A percentile compares a stretch with the other conserved stretches of the same genome.
Evolutionary conservation across 176 grass and related monocot genomes (phyloP).

Genomic region (Phyllostachys edulis): DNA sequence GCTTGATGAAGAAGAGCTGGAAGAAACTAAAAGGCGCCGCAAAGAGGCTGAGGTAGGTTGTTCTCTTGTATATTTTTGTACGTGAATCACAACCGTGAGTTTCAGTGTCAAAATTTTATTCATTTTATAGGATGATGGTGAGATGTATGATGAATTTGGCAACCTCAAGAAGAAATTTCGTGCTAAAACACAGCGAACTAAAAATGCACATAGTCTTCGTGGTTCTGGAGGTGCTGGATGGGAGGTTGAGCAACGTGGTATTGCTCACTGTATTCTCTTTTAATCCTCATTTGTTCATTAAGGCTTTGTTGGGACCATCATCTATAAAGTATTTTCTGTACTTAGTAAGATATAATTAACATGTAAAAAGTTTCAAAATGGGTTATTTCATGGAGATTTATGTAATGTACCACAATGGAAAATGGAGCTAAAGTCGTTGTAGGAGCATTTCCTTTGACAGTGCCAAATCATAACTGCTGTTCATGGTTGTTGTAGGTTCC

Average conservation of each 20-base stretch:
- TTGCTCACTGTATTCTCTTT: not conserved
- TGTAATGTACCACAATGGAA: not conserved
- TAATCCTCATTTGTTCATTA: not conserved
- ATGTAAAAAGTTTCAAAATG: not conserved
- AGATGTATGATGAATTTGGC: constrained; percentile 99
- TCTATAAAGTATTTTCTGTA: too few relatives aligned
- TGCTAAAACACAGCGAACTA: constrained; percentile 68
- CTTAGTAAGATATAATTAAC: not conserved
- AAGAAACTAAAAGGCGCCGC: constrained; percentile 82
- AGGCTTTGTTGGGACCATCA: not conserved
- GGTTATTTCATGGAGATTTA: not conserved
- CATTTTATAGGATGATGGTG: constrained; percentile 82
- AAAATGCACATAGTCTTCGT: constrained; percentile 43
- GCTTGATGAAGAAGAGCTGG: constrained; percentile 95
- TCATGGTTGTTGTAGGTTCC: constrained; percentile 18
- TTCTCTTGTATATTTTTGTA: not conserved
- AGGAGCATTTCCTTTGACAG: not conserved
- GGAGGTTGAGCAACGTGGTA: constrained; percentile 76
- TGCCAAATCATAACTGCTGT: not conserved
- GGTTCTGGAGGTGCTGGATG: constrained; percentile 77
- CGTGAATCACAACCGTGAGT: not conserved
- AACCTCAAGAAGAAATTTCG: constrained; percentile 99
- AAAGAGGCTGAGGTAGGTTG: constrained; percentile 79
- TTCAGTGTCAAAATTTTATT: constrained; percentile 39
- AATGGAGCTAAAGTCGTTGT: not conserved